Percentiles rank a stretch among this genome's conserved stretches.
Evolutionary conservation across 192 early-diverging fungal species (phyloP).

Genomic region (Coemansia sp.): DNA sequence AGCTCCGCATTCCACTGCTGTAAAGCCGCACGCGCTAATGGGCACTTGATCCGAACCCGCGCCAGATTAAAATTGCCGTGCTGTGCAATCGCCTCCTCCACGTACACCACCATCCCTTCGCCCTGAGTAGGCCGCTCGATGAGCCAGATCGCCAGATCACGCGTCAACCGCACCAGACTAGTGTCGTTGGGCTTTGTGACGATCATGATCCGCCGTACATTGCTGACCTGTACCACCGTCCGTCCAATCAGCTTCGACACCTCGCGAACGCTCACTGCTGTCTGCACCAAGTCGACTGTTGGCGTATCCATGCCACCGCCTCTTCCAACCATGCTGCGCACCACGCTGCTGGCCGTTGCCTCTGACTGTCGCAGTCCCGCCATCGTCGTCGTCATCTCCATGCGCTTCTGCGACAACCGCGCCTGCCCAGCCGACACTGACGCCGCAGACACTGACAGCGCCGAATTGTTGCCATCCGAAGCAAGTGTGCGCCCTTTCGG

Average conservation of each 20-base stretch:
- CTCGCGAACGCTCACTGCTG: slow-evolving; percentile 66
- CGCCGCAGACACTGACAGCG: background rate
- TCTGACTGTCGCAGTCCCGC: slow-evolving; percentile 32
- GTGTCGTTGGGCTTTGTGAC: slow-evolving; percentile 74
- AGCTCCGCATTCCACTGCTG: slow-evolving; percentile 76
- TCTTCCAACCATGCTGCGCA: slow-evolving; percentile 43
- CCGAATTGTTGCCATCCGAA: background rate
- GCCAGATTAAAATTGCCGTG: slow-evolving; percentile 58
- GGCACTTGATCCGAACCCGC: slow-evolving; percentile 46
- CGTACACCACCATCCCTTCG: slow-evolving; percentile 44
- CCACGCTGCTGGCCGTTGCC: slow-evolving; percentile 26
- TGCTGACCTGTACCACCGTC: slow-evolving; percentile 49
- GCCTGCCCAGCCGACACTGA: background rate
- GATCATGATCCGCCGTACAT: slow-evolving; percentile 62
- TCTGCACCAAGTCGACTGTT: slow-evolving; percentile 59
- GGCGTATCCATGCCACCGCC: slow-evolving; percentile 46
- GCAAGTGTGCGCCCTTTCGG: too few species aligned
- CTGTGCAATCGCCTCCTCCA: slow-evolving; percentile 62
- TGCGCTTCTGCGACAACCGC: slow-evolving; percentile 28
- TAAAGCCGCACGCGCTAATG: slow-evolving; percentile 50
- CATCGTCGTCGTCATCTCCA: slow-evolving; percentile 33
- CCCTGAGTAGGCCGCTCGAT: slow-evolving; percentile 37
- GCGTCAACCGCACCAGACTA: slow-evolving; percentile 63
- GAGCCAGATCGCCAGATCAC: slow-evolving; percentile 67
- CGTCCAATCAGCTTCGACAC: slow-evolving; percentile 69